Base-by-base conservation (phyloP, 148 eudicot genomes). In the Spergularia bocconei region DNA sequence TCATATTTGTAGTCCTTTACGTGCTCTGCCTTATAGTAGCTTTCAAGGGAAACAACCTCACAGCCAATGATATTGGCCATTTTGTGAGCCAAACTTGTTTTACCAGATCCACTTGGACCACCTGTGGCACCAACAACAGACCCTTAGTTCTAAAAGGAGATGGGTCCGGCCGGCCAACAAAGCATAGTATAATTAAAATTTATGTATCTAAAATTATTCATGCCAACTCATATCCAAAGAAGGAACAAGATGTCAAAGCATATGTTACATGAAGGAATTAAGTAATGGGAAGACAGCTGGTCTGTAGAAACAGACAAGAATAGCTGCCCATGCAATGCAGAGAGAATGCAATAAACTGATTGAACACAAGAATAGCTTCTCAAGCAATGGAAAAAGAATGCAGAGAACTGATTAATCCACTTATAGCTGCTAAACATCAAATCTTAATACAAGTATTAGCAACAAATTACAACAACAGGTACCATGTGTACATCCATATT, bases 21-120 rank as follows among this genome's bases (percentile, higher is more conserved):
- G 81, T 95, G 98, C 81, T 93, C 97, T 74, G 96, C 82, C 83
- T 85, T 92, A 80, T 88, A 91, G 83, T 95, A 95, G 81, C 97
- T 92, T 84, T 95, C 99, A 78, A 95, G 96, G 41, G 97, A 95
- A 75, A 95, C 88, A 55, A 95, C 99, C 80, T 90, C 97, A 88
- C 99, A 95, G 51, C 99, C 99, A 85, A 95, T 89, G 69, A 95
- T 95, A 66, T 95, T 95, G 71, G 97, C 97, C 99, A 95, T 90
- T 85, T 95, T 95, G 80, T 88, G 99, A 81, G 99, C 99, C 91
- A 95, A 88, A 85, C 99, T 95, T 75, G 99, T 95, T 86, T 95
- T 95, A 20, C 99, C 97, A 76, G 99, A 95, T 78, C 99, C 99
- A 82, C 99, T 92, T 78, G 99, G 99, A 80, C 99, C 99, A 75